Conservation (phyloP, 1,139 yeast genomes). For the Yamadazyma dushanensis region DNA sequence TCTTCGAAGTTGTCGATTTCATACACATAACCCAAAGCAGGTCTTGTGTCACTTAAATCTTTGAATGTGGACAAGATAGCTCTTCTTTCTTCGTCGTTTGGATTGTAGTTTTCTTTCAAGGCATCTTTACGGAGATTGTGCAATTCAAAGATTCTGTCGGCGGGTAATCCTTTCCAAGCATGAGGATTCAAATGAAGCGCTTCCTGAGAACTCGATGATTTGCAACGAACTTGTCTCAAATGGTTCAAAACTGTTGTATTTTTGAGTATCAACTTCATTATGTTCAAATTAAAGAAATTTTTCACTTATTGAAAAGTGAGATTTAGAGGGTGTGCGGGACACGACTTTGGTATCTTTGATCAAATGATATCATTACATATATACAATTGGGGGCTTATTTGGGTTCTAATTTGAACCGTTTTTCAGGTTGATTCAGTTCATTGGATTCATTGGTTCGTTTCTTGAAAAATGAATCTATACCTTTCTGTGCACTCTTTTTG, state of each 20-base stretch:
- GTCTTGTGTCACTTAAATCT: constrained; percentile 31
- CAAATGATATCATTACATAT: too few species aligned
- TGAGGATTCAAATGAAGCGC: constrained; percentile 56
- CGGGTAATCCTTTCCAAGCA: constrained; percentile 67
- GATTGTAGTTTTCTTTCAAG: constrained; percentile 58
- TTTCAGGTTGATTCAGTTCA: neutral
- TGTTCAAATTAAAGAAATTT: constrained; percentile 5
- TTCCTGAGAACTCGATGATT: constrained; percentile 10
- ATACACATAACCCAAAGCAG: constrained; percentile 44
- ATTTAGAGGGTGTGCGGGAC: neutral
- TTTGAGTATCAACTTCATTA: neutral
- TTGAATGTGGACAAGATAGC: constrained; percentile 46
- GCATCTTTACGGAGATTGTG: constrained; percentile 58
- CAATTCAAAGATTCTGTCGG: constrained; percentile 59
- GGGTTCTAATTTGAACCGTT: too few species aligned
- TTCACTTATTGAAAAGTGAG: too few species aligned
- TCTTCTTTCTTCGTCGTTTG: constrained; percentile 49
- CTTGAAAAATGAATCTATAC: constrained; percentile 4
- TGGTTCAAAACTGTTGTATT: constrained; percentile 1
- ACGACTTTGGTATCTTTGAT: neutral
- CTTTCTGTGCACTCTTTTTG: constrained; percentile 12
- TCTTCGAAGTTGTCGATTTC: constrained; percentile 49
- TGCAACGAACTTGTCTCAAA: constrained; percentile 10
- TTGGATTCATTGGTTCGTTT: neutral
- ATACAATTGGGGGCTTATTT: too few species aligned